These are phyloP conservation scores for Warburgia ugandensis DNA, from an alignment of 164 flowering plant species.

Conservation along the genomic window DNA sequence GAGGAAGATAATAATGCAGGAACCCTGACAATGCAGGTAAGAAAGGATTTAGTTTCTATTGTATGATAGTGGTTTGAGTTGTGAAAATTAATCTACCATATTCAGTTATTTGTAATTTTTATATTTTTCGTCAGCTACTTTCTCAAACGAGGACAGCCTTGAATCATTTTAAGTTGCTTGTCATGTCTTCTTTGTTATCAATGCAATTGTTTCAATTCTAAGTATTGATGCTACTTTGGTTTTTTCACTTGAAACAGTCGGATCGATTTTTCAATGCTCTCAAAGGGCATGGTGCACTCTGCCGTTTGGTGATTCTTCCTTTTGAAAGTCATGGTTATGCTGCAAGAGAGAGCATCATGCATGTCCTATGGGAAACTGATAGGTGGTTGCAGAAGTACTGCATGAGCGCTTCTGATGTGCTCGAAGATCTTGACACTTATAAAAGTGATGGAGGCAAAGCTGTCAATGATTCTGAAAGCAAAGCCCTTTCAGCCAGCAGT, in stretches of 20 bases:
- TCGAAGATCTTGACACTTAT: slow-evolving; percentile 21
- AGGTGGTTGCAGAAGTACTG: slow-evolving; percentile 85
- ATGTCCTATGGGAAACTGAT: slow-evolving; percentile 95
- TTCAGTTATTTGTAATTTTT: too few relatives aligned
- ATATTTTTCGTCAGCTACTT: too few relatives aligned
- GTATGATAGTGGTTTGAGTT: too few relatives aligned
- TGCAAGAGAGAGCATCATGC: slow-evolving; percentile 97
- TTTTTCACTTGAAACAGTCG: slow-evolving; percentile 48
- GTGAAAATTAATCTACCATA: too few relatives aligned
- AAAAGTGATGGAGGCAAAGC: slow-evolving; percentile 28
- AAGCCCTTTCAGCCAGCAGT: slow-evolving; percentile 45
- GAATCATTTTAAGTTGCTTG: too few relatives aligned
- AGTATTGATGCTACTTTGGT: slow-evolving; percentile 1
- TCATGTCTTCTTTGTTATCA: too few relatives aligned
- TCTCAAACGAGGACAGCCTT: too few relatives aligned
- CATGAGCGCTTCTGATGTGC: slow-evolving; percentile 36
- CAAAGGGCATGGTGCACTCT: slow-evolving; percentile 94
- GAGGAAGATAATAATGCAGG: slow-evolving; percentile 98
- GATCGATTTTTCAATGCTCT: slow-evolving; percentile 90
- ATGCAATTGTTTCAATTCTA: background rate
- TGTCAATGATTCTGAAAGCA: slow-evolving; percentile 29
- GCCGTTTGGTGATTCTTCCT: slow-evolving; percentile 89
- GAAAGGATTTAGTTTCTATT: background rate
- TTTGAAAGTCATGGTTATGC: slow-evolving; percentile 93
- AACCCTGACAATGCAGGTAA: slow-evolving; percentile 95